Evolutionary conservation across 2,329 filamentous ascomycete genomes (phyloP).

Genomic region (Neurospora sp.): DNA sequence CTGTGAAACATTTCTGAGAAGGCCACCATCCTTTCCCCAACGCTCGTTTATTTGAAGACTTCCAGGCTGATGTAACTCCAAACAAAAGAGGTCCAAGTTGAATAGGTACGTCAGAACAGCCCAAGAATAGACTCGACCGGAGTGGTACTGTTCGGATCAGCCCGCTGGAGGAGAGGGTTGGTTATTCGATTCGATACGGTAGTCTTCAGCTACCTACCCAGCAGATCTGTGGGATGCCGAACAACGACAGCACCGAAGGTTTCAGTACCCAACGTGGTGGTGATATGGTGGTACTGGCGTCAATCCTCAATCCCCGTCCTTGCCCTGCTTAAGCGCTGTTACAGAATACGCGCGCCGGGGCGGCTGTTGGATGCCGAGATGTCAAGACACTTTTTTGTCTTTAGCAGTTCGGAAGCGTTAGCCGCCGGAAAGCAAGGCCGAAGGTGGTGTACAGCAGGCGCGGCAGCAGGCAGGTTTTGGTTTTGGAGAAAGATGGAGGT

Average conservation of each 20-base stretch:
- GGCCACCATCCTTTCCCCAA: slow-evolving; percentile 13
- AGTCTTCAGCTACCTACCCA: background rate
- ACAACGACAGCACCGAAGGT: background rate
- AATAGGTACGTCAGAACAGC: background rate
- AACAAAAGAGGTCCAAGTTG: background rate
- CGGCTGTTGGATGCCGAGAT: background rate
- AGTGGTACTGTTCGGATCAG: background rate
- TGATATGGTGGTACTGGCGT: background rate
- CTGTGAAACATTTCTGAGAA: slow-evolving; percentile 10
- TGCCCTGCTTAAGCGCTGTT: background rate
- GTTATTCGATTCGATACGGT: background rate
- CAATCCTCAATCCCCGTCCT: background rate
- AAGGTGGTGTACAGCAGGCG: background rate
- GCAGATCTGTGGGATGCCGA: background rate
- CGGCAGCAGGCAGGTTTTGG: background rate
- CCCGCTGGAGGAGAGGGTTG: background rate
- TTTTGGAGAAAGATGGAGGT: background rate
- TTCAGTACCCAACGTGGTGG: background rate
- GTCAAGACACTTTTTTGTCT: background rate
- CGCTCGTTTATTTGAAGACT: background rate
- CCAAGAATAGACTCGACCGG: background rate
- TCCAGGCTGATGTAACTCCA: background rate
- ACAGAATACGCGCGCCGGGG: background rate
- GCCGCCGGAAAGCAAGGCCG: background rate
- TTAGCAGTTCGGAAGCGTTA: background rate